A percentile compares a stretch with the other conserved stretches of the same genome.
Evolutionary conservation across 495 filamentous ascomycete species (phyloP).

Genomic region (Amorphotheca resinae): DNA sequence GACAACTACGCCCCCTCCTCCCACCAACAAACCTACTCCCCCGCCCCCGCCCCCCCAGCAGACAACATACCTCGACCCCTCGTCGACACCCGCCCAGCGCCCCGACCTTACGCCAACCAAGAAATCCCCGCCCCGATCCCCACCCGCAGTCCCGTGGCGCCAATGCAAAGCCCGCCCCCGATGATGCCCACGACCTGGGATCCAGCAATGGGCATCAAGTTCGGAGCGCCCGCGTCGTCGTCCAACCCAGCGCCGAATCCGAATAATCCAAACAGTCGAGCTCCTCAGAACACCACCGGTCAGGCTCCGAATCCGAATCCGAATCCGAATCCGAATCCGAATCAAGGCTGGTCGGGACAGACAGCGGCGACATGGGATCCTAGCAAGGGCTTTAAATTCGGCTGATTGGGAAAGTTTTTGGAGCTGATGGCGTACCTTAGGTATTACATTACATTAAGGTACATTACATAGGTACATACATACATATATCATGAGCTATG

Average conservation of each 20-base stretch:
- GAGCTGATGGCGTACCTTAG: too few relatives aligned
- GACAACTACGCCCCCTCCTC: not conserved
- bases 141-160: slow-evolving; percentile 30
- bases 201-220: slow-evolving; percentile 69
- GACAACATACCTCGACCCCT: slow-evolving; percentile 1
- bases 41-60: not conserved
- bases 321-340: slow-evolving; percentile 8
- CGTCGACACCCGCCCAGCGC: not conserved
- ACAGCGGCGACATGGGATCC: slow-evolving; percentile 45
- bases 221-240: slow-evolving; percentile 28
- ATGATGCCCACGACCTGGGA: slow-evolving; percentile 50
- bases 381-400: slow-evolving; percentile 50
- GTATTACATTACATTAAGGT: too few relatives aligned
- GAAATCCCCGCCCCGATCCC: slow-evolving; percentile 41
- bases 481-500: too few relatives aligned
- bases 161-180: slow-evolving; percentile 24
- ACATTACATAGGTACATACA: too few relatives aligned
- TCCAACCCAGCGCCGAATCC: not conserved
- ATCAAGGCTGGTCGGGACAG: not conserved
- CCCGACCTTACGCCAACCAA: slow-evolving; percentile 15
- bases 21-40: not conserved
- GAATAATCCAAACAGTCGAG: too few relatives aligned
- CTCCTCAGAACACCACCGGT: not conserved
- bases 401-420: too few relatives aligned
- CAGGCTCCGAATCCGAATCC: slow-evolving; percentile 17